Evolutionary conservation across 1,139 yeast genomes (phyloP).

Genomic region (Zygotorulaspora mrakii): DNA sequence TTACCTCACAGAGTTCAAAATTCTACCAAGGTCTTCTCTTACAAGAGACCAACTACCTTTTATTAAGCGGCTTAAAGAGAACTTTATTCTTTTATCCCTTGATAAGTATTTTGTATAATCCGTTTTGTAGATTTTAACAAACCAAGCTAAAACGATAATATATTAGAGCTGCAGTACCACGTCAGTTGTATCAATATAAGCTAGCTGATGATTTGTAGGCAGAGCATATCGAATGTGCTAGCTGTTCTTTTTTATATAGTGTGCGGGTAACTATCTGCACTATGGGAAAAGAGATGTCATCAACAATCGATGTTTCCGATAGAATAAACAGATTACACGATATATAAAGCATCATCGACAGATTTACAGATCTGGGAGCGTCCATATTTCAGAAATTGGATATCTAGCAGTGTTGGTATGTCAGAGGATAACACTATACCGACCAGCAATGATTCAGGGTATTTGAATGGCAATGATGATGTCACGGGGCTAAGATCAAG

Average conservation of each 20-base stretch:
- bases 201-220: no score
- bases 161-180: background rate
- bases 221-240: no score
- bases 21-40: slow-evolving; percentile 81
- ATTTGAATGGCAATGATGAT: background rate
- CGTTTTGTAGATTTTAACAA: slow-evolving; percentile 23
- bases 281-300: background rate
- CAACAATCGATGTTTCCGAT: background rate
- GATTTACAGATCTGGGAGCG: no score
- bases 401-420: background rate
- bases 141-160: slow-evolving; percentile 18
- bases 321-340: background rate
- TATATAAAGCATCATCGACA: no score
- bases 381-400: slow-evolving; percentile 2
- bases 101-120: slow-evolving; percentile 23
- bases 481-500: slow-evolving; percentile 3
- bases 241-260: no score
- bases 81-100: slow-evolving; percentile 14
- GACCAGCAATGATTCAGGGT: slow-evolving; percentile 5
- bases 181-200: no score
- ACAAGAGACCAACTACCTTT: slow-evolving; percentile 95
- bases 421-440: slow-evolving; percentile 7
- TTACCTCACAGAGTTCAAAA: slow-evolving; percentile 99
- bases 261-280: background rate
- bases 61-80: slow-evolving; percentile 52